Conservation (phyloP, 2,329 filamentous ascomycete genomes). For the Fusarium sambucinum region DNA sequence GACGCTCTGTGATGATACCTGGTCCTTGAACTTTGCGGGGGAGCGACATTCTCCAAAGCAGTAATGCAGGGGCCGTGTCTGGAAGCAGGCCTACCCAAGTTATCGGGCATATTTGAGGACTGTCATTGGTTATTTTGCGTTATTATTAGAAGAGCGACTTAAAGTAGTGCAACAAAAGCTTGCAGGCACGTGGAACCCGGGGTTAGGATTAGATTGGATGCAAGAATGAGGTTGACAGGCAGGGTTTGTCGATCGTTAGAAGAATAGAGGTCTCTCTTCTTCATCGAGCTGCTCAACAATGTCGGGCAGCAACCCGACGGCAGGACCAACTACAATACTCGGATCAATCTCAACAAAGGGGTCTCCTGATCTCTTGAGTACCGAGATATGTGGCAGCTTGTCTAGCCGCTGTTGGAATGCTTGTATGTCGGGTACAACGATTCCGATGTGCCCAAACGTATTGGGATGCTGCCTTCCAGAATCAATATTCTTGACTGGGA, state of each 20-base stretch:
- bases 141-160: not conserved
- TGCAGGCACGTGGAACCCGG: conserved; percentile 4
- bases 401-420: conserved; percentile 4
- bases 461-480: conserved; percentile 1
- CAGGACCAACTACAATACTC: not conserved
- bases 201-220: not conserved
- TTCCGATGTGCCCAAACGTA: conserved; percentile 7
- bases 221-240: not conserved
- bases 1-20: not conserved
- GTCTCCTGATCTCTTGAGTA: conserved; percentile 9
- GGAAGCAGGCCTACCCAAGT: not conserved
- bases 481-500: not conserved
- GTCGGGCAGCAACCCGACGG: not conserved
- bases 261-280: not conserved
- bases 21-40: not conserved
- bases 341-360: not conserved
- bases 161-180: not conserved
- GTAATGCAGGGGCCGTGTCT: conserved; percentile 17
- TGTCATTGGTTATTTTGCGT: conserved; percentile 2
- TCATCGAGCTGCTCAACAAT: not conserved
- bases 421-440: conserved; percentile 7
- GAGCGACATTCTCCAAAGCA: not conserved
- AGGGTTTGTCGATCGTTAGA: not conserved
- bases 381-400: not conserved
- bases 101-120: not conserved